These are phyloP conservation scores for Eimeria necatrix DNA, from an alignment of 169 alveolate species.

Conservation along the genomic window DNA sequence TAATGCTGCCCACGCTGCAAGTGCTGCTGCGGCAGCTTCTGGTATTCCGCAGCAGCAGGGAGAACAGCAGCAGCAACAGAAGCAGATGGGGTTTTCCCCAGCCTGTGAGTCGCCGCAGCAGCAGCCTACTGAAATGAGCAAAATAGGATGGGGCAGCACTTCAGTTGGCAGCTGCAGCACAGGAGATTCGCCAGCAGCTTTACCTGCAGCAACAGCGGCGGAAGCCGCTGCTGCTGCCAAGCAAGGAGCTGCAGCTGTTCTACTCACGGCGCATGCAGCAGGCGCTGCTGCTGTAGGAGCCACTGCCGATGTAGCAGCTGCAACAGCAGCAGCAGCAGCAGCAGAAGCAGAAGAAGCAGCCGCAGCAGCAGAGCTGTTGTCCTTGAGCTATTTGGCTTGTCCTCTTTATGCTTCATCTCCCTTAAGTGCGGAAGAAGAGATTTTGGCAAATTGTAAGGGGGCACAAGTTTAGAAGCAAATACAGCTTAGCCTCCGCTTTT, in stretches of 20 bases:
- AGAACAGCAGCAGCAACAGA: background rate
- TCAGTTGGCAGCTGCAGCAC: background rate
- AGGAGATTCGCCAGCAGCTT: background rate
- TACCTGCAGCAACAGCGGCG: background rate
- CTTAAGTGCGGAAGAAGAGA: background rate
- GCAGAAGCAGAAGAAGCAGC: background rate
- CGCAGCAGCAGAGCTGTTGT: slow-evolving; percentile 9
- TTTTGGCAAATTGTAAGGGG: too few relatives aligned
- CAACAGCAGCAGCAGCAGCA: background rate
- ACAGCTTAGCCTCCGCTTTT: background rate
- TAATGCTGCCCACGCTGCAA: background rate
- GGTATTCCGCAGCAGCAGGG: background rate
- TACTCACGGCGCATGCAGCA: too few relatives aligned
- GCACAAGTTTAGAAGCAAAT: too few relatives aligned
- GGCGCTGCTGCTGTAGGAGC: background rate
- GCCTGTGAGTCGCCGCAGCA: too few relatives aligned
- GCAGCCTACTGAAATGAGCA: too few relatives aligned
- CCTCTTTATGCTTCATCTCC: slow-evolving; percentile 1
- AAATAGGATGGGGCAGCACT: background rate
- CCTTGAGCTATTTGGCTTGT: background rate
- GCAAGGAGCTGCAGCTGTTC: too few relatives aligned
- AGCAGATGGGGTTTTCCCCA: too few relatives aligned
- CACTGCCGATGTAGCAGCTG: background rate
- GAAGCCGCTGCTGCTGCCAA: background rate
- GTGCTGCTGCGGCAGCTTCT: background rate